Evolutionary conservation across 345 rosid genomes (phyloP), one percentile per base, ranked within the genome.

Genomic region (Odontarrhena argentea): DNA sequence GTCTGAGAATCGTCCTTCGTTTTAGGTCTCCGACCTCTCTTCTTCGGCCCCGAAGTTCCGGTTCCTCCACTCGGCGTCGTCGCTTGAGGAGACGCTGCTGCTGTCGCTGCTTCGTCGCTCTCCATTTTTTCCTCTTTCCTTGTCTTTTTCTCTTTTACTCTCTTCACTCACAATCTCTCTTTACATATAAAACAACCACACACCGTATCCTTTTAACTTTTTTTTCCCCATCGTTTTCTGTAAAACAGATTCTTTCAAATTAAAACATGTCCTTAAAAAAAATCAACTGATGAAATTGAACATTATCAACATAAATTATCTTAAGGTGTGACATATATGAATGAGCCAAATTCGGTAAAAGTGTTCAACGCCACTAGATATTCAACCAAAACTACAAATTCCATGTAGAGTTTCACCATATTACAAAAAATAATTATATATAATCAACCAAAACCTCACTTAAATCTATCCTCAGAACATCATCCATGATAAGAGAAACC

Each of bases 11-110:
- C 97, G 3, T 82, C 95, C 74, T 89, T 89, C 51, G 75, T 84
- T 80, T 89, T 92, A 42, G 96, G 98, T 77, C 86, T 92, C 72
- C 98, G 85, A 2, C 98, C 98, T 63, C 98, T 77, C 82, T 92
- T 92, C 83, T 89, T 92, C 55, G 88, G 83, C 25, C 25, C 54
- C 55, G 84, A 72, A 37, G 48, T 26, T 48, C 42, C 73, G 4
- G 56, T 61, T 74, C 69, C 78, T 54, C 77, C 77, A 42, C 74
- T 61, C 52, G 51, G 51, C 3, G 69, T 47, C 64, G 63, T 62
- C 2, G 57, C 37, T 67, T 65, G 71, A 40, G 76, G 67, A 35
- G 77, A 59, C 48, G 52, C 47, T 74, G 68, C 73, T 48, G 53
- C 53, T 57, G 22, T 18, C 22, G 76, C 69, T 67, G 78, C 74